phyloP scores from a whole-genome alignment of 192 early-diverging fungal species.

The Entophlyctis luteolus region DNA sequence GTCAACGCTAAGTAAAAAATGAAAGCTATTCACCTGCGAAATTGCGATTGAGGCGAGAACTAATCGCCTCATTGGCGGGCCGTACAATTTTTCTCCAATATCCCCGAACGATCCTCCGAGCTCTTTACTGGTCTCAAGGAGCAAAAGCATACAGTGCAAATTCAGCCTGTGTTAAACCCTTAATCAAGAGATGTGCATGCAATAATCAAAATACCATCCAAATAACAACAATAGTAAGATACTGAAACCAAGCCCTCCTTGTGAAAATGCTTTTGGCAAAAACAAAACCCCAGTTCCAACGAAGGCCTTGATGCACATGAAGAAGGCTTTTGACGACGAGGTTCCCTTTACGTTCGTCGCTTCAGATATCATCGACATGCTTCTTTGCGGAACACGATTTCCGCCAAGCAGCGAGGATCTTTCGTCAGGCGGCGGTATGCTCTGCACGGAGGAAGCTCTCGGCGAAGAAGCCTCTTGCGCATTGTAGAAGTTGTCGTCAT shows the following conservation, averaged over 20 bases:
- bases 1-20: not conserved
- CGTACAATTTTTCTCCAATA: slow-evolving; percentile 51
- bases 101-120: slow-evolving; percentile 56
- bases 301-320: slow-evolving; percentile 62
- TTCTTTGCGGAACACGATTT: not conserved
- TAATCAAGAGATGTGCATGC: not conserved
- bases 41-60: slow-evolving; percentile 51
- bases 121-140: slow-evolving; percentile 43
- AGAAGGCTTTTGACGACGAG: slow-evolving; percentile 50
- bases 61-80: slow-evolving; percentile 36
- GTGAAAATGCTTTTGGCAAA: slow-evolving; percentile 56
- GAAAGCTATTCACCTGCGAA: slow-evolving; percentile 41
- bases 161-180: slow-evolving; percentile 25
- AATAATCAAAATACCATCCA: slow-evolving; percentile 28
- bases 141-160: slow-evolving; percentile 52
- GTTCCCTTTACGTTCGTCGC: slow-evolving; percentile 42
- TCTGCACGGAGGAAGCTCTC: not conserved
- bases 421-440: slow-evolving; percentile 15
- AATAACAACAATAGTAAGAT: slow-evolving; percentile 41
- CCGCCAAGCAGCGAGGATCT: slow-evolving; percentile 30
- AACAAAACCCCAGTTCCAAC: slow-evolving; percentile 61
- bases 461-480: not conserved
- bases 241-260: slow-evolving; percentile 52
- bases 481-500: slow-evolving; percentile 44
- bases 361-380: no score